A percentile compares a stretch with the other conserved stretches of the same genome.
These are phyloP conservation scores for Iberis amara DNA, from an alignment of 441 rosid species.

Conservation along the genomic window DNA sequence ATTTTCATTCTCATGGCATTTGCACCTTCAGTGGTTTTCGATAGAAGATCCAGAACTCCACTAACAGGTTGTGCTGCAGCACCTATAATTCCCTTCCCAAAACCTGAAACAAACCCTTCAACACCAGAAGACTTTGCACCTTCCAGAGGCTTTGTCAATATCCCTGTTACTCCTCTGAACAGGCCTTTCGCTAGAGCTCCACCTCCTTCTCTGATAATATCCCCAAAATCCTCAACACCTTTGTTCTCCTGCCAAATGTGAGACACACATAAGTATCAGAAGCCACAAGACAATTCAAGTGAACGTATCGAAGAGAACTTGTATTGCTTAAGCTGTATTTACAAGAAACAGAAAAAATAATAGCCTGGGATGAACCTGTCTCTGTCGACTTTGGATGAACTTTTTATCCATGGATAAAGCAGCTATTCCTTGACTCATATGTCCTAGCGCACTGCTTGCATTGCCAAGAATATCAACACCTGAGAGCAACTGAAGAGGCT, in stretches of 20 bases:
- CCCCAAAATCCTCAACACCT: slow-evolving; percentile 96
- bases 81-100: slow-evolving; percentile 96
- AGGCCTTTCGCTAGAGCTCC: slow-evolving; percentile 98
- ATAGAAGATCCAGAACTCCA: slow-evolving; percentile 95
- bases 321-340: no score
- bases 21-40: slow-evolving; percentile 99
- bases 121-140: slow-evolving; percentile 97
- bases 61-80: slow-evolving; percentile 99
- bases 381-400: slow-evolving; percentile 89
- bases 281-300: no score
- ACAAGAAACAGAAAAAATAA: not conserved
- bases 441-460: slow-evolving; percentile 99
- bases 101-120: slow-evolving; percentile 97
- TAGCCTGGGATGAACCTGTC: slow-evolving; percentile 58
- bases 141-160: slow-evolving; percentile 93
- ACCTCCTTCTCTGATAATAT: slow-evolving; percentile 97
- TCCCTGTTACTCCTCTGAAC: slow-evolving; percentile 97
- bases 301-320: no score
- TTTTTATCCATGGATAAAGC: slow-evolving; percentile 97
- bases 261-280: slow-evolving; percentile 19
- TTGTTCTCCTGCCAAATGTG: slow-evolving; percentile 67
- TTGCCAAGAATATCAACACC: slow-evolving; percentile 98
- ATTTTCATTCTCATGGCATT: slow-evolving; percentile 99
- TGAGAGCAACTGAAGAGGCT: slow-evolving; percentile 93
- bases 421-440: slow-evolving; percentile 99